Percentiles rank a stretch among this genome's conserved stretches.
phyloP scores from a whole-genome alignment of 225 moss, liverwort and hornwort genomes.

The Pseudoscleropodium purum region DNA sequence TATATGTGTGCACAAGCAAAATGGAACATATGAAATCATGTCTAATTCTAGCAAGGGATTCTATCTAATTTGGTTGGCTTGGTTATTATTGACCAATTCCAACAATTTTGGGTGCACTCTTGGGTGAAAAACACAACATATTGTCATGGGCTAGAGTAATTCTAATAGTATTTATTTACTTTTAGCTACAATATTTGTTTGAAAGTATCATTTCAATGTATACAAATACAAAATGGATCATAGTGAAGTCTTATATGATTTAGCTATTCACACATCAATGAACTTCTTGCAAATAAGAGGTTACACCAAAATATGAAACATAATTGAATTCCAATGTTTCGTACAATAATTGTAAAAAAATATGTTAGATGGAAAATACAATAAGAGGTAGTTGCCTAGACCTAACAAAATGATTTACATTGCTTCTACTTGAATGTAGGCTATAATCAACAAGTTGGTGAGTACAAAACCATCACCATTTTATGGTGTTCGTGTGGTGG shows the following conservation, averaged over 20 bases:
- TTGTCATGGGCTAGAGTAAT: accelerated
- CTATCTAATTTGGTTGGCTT: neutral
- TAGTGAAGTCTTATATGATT: neutral
- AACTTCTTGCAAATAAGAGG: neutral
- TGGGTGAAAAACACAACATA: no score
- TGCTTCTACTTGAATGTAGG: neutral
- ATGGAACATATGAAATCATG: neutral
- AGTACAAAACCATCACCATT: neutral
- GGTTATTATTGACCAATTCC: neutral
- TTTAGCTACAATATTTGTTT: neutral
- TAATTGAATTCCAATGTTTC: neutral
- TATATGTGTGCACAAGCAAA: no score
- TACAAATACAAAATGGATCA: neutral
- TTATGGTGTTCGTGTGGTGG: neutral
- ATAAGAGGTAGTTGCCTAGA: accelerated
- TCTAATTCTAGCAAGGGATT: neutral
- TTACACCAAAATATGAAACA: neutral
- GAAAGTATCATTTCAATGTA: neutral
- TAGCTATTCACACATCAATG: neutral
- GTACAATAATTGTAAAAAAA: no score
- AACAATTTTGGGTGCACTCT: no score
- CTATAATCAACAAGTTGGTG: neutral
- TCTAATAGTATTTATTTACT: accelerated
- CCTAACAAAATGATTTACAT: neutral
- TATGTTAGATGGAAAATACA: neutral